phyloP scores from a whole-genome alignment of 2,329 filamentous ascomycete genomes.

The Botryotinia calthae region DNA sequence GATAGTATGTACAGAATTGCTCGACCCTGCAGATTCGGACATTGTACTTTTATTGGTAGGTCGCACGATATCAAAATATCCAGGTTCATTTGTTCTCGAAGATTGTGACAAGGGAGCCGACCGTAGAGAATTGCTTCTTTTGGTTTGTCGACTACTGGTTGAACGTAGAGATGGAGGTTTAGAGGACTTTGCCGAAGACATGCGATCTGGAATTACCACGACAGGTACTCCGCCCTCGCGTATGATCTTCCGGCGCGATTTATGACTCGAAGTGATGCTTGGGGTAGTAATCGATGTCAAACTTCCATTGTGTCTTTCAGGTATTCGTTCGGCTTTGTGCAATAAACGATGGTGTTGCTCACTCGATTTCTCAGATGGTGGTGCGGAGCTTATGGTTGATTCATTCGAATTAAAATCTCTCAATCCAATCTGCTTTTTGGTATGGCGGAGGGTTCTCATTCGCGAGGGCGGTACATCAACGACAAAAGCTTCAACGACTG shows the following conservation, averaged over 20 bases:
- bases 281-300: conserved; percentile 49
- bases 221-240: conserved; percentile 61
- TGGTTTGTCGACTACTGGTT: conserved; percentile 57
- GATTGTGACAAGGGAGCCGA: conserved; percentile 47
- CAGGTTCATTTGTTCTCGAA: conserved; percentile 45
- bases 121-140: conserved; percentile 51
- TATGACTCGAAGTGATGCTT: conserved; percentile 53
- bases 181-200: conserved; percentile 48
- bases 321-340: conserved; percentile 30
- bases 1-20: conserved; percentile 48
- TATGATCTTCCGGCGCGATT: conserved; percentile 57
- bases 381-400: conserved; percentile 42
- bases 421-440: conserved; percentile 54
- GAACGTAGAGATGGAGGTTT: conserved; percentile 58
- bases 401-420: conserved; percentile 45
- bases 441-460: conserved; percentile 58
- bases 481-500: conserved; percentile 58
- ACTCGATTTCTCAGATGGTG: conserved; percentile 41
- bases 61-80: conserved; percentile 45
- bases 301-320: conserved; percentile 40
- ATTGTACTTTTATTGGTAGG: conserved; percentile 29
- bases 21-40: conserved; percentile 37
- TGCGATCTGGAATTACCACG: conserved; percentile 58
- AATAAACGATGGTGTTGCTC: conserved; percentile 32
- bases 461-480: conserved; percentile 50